Evolutionary conservation across 192 early-diverging fungal species (phyloP), one percentile per base, ranked within the genome.

Genomic region (Haplosporangium gracile): DNA sequence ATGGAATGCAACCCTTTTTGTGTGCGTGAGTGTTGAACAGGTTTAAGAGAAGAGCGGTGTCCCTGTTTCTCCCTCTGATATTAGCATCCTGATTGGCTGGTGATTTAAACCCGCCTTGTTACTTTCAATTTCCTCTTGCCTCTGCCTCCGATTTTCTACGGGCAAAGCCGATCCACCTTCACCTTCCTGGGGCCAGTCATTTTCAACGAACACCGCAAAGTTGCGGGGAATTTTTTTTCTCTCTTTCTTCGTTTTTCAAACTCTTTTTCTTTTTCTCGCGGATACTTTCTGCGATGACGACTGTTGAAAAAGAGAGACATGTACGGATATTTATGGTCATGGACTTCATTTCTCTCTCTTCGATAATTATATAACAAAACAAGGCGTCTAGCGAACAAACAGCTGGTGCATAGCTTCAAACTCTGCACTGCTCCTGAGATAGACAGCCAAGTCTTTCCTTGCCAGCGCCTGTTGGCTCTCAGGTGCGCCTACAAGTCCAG

Each of bases 341-440:
- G 6, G 16, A 7, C 20, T 70, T 42, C 69, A 70, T 70, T 70
- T 40, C 68, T 40, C 34, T 70, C 39, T 70, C 38, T 39, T 70
- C 69, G 22, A 22, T 18, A 69, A 70, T 29, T 34, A 38, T 65
- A 42, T 76, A 22, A 60, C 34, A 65, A 47, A 65, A 68, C 15
- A 26, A 10, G 39, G 3, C 53, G 26, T n/a, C 70, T 69, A 86
- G 29, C 84, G 84, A 20, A 86, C 84, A 81, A 86, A 86, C 16
- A 86, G 71, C 72, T 81, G 79, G 53, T 86, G 84, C 84, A 86
- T 86, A 2, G 84, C 79, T 60, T 86, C 84, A 63, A 86, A 86
- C 53, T 86, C 84, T 6, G 84, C 69, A 38, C 71, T 74, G 39
- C 79, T 86, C 47, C 79, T 45, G 34, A 86, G 72, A 34, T 77